Evolutionary conservation across 164 flowering plant species (phyloP).

Genomic region (Cinnamomum micranthum): DNA sequence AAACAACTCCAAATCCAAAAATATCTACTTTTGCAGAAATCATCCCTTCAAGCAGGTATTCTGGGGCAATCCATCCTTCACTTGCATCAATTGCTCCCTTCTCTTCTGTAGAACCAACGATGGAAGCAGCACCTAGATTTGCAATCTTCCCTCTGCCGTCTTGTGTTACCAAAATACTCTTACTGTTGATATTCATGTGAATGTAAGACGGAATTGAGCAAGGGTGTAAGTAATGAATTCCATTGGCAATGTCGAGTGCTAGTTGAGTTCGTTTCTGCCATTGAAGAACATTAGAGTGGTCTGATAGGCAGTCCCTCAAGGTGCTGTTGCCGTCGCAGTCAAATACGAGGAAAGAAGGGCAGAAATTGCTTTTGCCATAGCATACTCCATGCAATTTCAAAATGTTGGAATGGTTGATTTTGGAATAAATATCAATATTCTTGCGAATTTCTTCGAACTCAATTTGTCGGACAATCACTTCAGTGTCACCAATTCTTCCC

Average conservation of each 20-base stretch:
- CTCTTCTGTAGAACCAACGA: constrained; percentile 15
- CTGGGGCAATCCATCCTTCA: constrained; percentile 46
- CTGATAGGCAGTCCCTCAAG: constrained; percentile 41
- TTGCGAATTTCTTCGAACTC: constrained; percentile 37
- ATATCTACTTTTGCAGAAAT: constrained; percentile 46
- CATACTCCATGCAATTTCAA: constrained; percentile 47
- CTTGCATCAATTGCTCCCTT: constrained; percentile 15
- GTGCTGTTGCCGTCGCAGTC: constrained; percentile 48
- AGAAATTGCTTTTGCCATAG: constrained; percentile 12
- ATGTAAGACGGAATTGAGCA: constrained; percentile 51
- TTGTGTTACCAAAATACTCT: constrained; percentile 39
- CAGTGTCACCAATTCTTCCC: constrained; percentile 37
- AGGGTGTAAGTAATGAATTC: constrained; percentile 54
- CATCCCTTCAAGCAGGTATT: constrained; percentile 28
- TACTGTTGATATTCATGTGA: constrained; percentile 38
- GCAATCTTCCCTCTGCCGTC: constrained; percentile 57
- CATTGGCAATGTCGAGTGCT: constrained; percentile 51
- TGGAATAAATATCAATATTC: constrained; percentile 39
- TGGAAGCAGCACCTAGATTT: constrained; percentile 26
- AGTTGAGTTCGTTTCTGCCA: constrained; percentile 50
- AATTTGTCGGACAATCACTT: constrained; percentile 47
- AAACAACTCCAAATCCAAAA: constrained; percentile 56
- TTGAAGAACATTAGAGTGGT: constrained; percentile 17
- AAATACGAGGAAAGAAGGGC: constrained; percentile 41
- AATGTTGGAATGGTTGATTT: constrained; percentile 56